phyloP scores from a whole-genome alignment of 345 rosid species.

The Eucalyptus victrix region DNA sequence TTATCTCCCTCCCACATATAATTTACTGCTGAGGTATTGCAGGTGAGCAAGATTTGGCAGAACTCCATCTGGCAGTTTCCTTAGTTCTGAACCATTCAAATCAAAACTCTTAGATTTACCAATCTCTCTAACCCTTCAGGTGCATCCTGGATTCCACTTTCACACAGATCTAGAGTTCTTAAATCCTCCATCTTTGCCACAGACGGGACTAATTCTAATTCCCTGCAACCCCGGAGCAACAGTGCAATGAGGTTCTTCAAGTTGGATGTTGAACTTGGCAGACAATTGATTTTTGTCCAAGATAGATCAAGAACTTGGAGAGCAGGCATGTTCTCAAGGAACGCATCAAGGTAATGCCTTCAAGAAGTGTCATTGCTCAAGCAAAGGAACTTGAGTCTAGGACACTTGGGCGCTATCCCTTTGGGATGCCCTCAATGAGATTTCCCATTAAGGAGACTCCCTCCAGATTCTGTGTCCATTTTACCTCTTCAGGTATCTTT shows the following conservation, averaged over 20 bases:
- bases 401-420: background rate
- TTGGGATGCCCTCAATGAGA: background rate
- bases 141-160: background rate
- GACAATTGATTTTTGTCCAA: background rate
- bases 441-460: background rate
- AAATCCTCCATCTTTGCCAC: background rate
- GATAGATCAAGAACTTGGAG: slow-evolving; percentile 2
- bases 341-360: background rate
- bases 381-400: background rate
- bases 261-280: background rate
- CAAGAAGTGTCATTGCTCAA: background rate
- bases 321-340: background rate
- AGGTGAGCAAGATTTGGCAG: background rate
- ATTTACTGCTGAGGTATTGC: background rate
- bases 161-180: background rate
- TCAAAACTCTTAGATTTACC: background rate
- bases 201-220: background rate
- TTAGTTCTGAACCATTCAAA: background rate
- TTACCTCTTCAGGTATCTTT: background rate
- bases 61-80: background rate
- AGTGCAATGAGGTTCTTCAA: background rate
- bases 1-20: background rate
- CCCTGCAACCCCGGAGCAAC: background rate
- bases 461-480: background rate
- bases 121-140: background rate